Evolutionary conservation across 2,329 filamentous ascomycete species (phyloP).

Genomic region (Colletotrichum aenigma): DNA sequence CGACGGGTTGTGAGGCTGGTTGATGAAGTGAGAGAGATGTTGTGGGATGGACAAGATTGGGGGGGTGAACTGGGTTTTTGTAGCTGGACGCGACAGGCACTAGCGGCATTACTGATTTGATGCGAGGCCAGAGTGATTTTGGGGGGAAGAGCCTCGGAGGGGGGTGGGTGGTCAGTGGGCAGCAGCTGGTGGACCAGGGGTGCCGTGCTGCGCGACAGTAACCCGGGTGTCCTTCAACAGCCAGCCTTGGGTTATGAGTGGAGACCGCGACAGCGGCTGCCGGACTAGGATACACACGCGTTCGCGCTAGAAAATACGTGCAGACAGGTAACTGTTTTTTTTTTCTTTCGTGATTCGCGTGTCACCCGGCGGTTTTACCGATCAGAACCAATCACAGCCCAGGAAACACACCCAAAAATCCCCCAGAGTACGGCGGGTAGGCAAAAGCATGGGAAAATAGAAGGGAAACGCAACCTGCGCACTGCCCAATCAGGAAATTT

Average conservation of each 20-base stretch:
- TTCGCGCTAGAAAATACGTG: slow-evolving; percentile 24
- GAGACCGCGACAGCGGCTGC: not conserved
- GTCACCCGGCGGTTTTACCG: not conserved
- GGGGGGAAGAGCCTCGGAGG: slow-evolving; percentile 8
- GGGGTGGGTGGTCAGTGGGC: not conserved
- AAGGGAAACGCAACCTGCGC: not conserved
- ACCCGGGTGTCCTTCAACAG: not conserved
- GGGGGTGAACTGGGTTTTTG: slow-evolving; percentile 63
- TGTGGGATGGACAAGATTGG: slow-evolving; percentile 50
- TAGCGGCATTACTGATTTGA: slow-evolving; percentile 63
- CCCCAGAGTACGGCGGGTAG: not conserved
- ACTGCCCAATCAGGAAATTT: slow-evolving; percentile 1
- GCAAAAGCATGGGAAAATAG: not conserved
- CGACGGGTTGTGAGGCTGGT: slow-evolving; percentile 30
- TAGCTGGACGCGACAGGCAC: slow-evolving; percentile 60
- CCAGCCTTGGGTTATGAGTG: not conserved
- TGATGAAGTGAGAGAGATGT: slow-evolving; percentile 46
- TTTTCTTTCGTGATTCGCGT: not conserved
- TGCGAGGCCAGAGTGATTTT: slow-evolving; percentile 30
- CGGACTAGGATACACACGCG: slow-evolving; percentile 3
- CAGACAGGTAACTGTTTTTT: slow-evolving; percentile 12
- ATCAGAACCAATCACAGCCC: not conserved
- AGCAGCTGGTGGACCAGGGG: not conserved
- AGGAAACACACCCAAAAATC: not conserved
- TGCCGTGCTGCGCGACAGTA: not conserved